Evolutionary conservation across 2,329 filamentous ascomycete species (phyloP), one percentile per base, ranked within the genome.

Genomic region (Fusarium compactum): DNA sequence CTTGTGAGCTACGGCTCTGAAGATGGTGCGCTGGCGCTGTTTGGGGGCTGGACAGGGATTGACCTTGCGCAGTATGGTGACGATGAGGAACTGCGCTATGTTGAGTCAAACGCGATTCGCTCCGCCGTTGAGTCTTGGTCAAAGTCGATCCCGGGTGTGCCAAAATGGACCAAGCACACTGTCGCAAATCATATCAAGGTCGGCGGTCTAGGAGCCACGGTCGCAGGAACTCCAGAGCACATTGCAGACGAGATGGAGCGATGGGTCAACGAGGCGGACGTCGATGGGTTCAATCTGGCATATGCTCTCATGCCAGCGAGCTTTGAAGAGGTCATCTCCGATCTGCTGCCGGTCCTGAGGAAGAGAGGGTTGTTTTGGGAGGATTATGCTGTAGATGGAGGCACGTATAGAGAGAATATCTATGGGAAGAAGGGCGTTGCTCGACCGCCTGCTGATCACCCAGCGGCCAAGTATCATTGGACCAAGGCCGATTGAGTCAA

Each of bases 251-350:
- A 86, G 45, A 82, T 94, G 59, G 89, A 93, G 78, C 79, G 82
- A 1, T 93, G 91, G 91, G 82, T 92, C 0, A 74, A 82, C 8
- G 90, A 92, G 76, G 90, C 89, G 0, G 91, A 92, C 69, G 86
- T 93, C 2, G 91, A 93, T 74, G 91, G 91, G 0, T 94, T 94
- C 79, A 94, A 94, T 75, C 85, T 93, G 76, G 90, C 90, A 76
- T 81, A 86, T 78, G 5, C 14, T n/a, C 22, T 8, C 5, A 12
- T 8, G 6, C 14, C 8, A 8, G 15, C 8, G 43, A 15, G 16
- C 18, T 4, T 6, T 9, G 0, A 3, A 85, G 84, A 89, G 62
- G 90, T 92, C 69, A 87, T 92, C 15, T 85, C 89, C 43, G 88
- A 92, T 27, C 81, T 90, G 2, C 78, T 92, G 9, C 76, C 92